A percentile compares a stretch with the other conserved stretches of the same genome.
These are phyloP conservation scores for Xylaria castorea DNA, from an alignment of 495 filamentous ascomycete genomes.

Conservation along the genomic window DNA sequence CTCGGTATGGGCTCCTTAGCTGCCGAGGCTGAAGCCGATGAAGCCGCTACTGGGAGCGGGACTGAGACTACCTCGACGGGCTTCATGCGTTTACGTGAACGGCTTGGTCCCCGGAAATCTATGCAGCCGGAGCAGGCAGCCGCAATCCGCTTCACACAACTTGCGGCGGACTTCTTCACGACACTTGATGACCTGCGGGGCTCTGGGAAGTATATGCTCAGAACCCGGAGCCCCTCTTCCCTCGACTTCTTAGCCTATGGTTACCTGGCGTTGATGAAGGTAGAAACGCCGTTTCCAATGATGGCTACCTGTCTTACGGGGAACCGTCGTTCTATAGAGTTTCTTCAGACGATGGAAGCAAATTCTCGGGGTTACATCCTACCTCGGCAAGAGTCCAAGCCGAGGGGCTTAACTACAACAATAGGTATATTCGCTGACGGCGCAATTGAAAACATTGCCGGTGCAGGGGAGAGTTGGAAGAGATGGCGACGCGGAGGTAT, in stretches of 20 bases:
- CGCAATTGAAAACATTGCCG: constrained; percentile 38
- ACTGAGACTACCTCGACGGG: constrained; percentile 38
- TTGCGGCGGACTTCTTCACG: constrained; percentile 71
- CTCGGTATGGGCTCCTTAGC: constrained; percentile 65
- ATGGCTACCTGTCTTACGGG: constrained; percentile 66
- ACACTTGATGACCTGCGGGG: constrained; percentile 70
- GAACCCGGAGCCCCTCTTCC: constrained; percentile 55
- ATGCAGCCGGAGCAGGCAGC: constrained; percentile 57
- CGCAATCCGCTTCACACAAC: constrained; percentile 71
- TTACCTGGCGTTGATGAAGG: constrained; percentile 75
- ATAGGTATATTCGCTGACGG: constrained; percentile 42
- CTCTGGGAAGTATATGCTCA: constrained; percentile 58
- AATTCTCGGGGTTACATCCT: constrained; percentile 45
- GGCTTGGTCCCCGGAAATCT: constrained; percentile 33
- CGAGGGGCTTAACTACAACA: constrained; percentile 30
- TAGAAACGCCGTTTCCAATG: constrained; percentile 75
- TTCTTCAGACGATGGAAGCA: constrained; percentile 56
- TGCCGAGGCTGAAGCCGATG: constrained; percentile 39
- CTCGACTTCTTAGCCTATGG: constrained; percentile 81
- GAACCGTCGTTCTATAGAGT: constrained; percentile 59
- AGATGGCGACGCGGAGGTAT: constrained; percentile 39
- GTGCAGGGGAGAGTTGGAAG: constrained; percentile 36
- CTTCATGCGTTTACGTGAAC: constrained; percentile 39
- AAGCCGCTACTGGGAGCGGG: constrained; percentile 36
- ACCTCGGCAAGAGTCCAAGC: constrained; percentile 29